phyloP scores from a whole-genome alignment of 176 grass and related monocot genomes.

The Oryza rufipogon region DNA sequence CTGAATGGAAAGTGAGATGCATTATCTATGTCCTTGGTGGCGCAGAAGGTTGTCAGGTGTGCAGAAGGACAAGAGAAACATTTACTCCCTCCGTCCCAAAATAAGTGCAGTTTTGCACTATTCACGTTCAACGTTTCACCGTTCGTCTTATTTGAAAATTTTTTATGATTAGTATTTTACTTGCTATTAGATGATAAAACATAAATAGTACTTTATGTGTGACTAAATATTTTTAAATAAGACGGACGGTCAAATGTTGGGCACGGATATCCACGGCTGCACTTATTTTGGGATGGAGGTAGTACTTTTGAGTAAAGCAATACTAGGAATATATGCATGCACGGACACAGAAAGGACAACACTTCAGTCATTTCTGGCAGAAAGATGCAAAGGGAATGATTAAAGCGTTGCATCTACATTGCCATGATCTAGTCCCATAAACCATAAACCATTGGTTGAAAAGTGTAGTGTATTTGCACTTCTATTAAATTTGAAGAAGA shows the following conservation, averaged over 20 bases:
- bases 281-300: too few species aligned
- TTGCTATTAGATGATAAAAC: too few species aligned
- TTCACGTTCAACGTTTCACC: too few species aligned
- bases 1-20: constrained; percentile 35
- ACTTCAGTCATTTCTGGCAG: constrained; percentile 53
- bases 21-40: constrained; percentile 20
- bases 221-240: too few species aligned
- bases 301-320: constrained; percentile 47
- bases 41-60: constrained; percentile 39
- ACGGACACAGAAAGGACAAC: constrained; percentile 43
- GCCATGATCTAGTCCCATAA: constrained; percentile 1
- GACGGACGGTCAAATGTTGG: too few species aligned
- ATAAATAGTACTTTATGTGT: too few species aligned
- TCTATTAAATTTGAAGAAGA: background rate
- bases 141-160: too few species aligned
- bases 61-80: constrained; percentile 46
- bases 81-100: background rate
- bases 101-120: too few species aligned
- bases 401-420: constrained; percentile 35
- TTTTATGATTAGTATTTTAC: too few species aligned
- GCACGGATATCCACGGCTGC: too few species aligned
- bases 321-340: constrained; percentile 92
- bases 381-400: constrained; percentile 40
- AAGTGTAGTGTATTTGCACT: constrained; percentile 27
- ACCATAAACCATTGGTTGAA: constrained; percentile 5